Evolutionary conservation across 768 basidiomycete species (phyloP).

Genomic region (Cytidiella melzeri): DNA sequence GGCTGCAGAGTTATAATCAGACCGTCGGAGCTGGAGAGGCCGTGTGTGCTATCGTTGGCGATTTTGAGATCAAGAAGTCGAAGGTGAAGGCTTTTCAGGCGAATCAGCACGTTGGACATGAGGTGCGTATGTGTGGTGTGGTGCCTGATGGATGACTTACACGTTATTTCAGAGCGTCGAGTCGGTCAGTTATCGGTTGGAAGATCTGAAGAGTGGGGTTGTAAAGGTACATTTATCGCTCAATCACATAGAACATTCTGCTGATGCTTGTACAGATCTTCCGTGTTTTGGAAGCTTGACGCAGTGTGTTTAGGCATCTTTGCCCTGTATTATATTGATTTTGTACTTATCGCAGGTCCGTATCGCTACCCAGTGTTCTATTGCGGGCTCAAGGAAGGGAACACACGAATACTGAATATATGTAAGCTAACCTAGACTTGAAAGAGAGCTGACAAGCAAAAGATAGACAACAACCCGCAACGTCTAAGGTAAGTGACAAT

Average conservation of each 20-base stretch:
- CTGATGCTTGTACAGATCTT: conserved; percentile 18
- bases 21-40: conserved; percentile 47
- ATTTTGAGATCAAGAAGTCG: conserved; percentile 82
- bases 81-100: conserved; percentile 85
- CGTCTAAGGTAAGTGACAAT: no score
- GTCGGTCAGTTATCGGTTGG: conserved; percentile 77
- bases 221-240: conserved; percentile 57
- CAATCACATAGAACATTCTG: not conserved
- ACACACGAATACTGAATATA: no score
- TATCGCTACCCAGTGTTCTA: no score
- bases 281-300: conserved; percentile 25
- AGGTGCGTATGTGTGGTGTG: conserved; percentile 41
- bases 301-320: not conserved
- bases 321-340: not conserved
- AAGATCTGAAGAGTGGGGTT: conserved; percentile 81
- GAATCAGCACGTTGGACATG: conserved; percentile 78
- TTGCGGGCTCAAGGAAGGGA: no score
- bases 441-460: no score
- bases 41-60: conserved; percentile 68
- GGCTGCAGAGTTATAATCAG: conserved; percentile 67
- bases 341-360: no score
- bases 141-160: conserved; percentile 1
- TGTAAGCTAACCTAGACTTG: no score
- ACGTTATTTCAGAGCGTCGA: conserved; percentile 50
- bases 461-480: no score